phyloP scores from a whole-genome alignment of 495 filamentous ascomycete species.

The Chaetomium cochliodes region DNA sequence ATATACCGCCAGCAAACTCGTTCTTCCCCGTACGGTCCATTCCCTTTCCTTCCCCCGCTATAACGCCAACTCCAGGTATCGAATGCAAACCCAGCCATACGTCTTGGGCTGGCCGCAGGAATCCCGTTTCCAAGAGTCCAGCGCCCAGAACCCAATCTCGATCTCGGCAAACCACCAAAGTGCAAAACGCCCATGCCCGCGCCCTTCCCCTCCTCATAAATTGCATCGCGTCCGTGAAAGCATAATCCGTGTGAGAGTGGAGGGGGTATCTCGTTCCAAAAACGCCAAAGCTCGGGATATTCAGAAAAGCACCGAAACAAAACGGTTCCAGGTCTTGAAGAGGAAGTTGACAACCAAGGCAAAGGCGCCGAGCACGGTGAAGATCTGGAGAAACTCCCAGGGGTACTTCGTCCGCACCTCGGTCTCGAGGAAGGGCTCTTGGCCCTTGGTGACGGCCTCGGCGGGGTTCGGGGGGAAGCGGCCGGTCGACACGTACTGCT shows the following conservation, averaged over 20 bases:
- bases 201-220: slow-evolving; percentile 1
- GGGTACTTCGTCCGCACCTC: slow-evolving; percentile 46
- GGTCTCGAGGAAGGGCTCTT: slow-evolving; percentile 46
- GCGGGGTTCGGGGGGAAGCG: slow-evolving; percentile 57
- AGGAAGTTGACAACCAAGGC: slow-evolving; percentile 39
- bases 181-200: background rate
- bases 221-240: background rate
- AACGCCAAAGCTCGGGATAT: slow-evolving; percentile 14
- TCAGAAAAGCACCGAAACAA: slow-evolving; percentile 15
- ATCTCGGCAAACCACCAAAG: background rate
- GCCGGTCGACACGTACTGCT: slow-evolving; percentile 66
- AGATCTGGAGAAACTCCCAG: slow-evolving; percentile 54
- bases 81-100: slow-evolving; percentile 7
- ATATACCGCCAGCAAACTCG: background rate
- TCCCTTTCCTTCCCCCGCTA: no score
- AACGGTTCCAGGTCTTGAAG: slow-evolving; percentile 30
- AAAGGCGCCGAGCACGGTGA: slow-evolving; percentile 42
- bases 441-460: slow-evolving; percentile 34
- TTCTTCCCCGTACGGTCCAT: background rate
- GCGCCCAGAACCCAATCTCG: background rate
- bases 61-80: slow-evolving; percentile 13
- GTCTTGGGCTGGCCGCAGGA: background rate
- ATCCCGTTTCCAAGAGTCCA: slow-evolving; percentile 2
- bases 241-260: slow-evolving; percentile 1
- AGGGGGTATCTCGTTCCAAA: slow-evolving; percentile 21